Evolutionary conservation across 2,329 filamentous ascomycete species (phyloP).

Genomic region (Hymenoscyphus infarciens): DNA sequence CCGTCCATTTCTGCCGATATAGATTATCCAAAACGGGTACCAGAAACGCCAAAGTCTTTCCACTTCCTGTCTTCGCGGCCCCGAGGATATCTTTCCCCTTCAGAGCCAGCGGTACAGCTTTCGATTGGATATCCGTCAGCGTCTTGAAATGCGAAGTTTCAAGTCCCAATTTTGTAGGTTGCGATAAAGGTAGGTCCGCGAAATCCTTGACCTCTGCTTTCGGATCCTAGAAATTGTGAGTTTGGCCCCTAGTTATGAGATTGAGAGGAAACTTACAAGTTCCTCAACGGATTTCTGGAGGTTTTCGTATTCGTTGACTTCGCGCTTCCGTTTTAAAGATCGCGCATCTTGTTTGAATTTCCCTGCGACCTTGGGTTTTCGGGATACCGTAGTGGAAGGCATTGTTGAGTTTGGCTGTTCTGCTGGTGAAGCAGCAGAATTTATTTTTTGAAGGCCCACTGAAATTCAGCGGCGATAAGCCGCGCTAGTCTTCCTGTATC

Average conservation of each 20-base stretch:
- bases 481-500: neutral
- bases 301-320: slow-evolving; percentile 32
- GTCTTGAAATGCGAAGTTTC: slow-evolving; percentile 84
- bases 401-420: slow-evolving; percentile 22
- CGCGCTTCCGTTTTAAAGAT: slow-evolving; percentile 34
- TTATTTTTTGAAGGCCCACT: slow-evolving; percentile 12
- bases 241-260: neutral
- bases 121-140: slow-evolving; percentile 86
- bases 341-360: slow-evolving; percentile 25
- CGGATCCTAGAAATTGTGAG: slow-evolving; percentile 29
- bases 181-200: slow-evolving; percentile 79
- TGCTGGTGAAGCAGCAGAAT: slow-evolving; percentile 15
- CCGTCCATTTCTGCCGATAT: slow-evolving; percentile 83
- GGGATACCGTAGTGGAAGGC: slow-evolving; percentile 25
- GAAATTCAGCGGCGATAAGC: neutral
- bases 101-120: slow-evolving; percentile 82
- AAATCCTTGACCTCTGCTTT: slow-evolving; percentile 57
- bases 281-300: slow-evolving; percentile 33
- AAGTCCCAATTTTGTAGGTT: slow-evolving; percentile 73
- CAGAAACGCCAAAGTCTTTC: slow-evolving; percentile 92
- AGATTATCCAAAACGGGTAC: slow-evolving; percentile 90
- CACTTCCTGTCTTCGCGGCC: slow-evolving; percentile 91
- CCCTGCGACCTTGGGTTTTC: slow-evolving; percentile 23
- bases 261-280: slow-evolving; percentile 27
- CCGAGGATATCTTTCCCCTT: slow-evolving; percentile 86